Percentiles rank a stretch among this genome's conserved stretches.
Conservation (phyloP, 23 red algal genomes). For the Gracilaria caudata region DNA sequence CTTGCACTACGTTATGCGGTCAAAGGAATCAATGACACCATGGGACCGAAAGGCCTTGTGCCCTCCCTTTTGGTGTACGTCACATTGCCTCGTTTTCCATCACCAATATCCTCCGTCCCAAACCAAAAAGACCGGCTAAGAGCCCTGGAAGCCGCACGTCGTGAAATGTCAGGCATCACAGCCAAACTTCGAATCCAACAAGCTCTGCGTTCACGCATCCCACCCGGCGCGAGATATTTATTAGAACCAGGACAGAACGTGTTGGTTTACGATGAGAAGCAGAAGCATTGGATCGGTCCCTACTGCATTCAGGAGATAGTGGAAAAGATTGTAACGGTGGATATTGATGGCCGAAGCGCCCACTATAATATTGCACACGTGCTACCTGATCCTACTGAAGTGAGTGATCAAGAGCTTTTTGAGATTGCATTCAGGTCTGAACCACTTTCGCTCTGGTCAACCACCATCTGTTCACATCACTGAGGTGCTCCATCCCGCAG, state of each 20-base stretch:
- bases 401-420: not conserved
- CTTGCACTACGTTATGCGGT: conserved; percentile 9
- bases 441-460: not conserved
- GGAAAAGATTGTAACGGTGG: not conserved
- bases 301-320: not conserved
- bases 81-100: conserved; percentile 13
- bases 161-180: not conserved
- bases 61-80: not conserved
- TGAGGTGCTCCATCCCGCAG: conserved; percentile 14
- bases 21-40: conserved; percentile 13
- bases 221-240: not conserved
- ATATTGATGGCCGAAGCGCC: not conserved
- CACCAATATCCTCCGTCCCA: not conserved
- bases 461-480: not conserved
- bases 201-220: not conserved
- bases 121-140: not conserved
- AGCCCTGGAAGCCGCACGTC: not conserved
- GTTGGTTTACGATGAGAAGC: conserved; percentile 22
- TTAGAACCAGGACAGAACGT: conserved; percentile 5
- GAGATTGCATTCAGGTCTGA: not conserved
- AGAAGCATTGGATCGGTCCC: conserved; percentile 7
- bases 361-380: conserved; percentile 13
- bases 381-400: not conserved
- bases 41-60: conserved; percentile 26
- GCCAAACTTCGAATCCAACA: conserved; percentile 4